These are phyloP conservation scores for Taphrina communis DNA, from an alignment of 1,139 yeast genomes.

Conservation along the genomic window DNA sequence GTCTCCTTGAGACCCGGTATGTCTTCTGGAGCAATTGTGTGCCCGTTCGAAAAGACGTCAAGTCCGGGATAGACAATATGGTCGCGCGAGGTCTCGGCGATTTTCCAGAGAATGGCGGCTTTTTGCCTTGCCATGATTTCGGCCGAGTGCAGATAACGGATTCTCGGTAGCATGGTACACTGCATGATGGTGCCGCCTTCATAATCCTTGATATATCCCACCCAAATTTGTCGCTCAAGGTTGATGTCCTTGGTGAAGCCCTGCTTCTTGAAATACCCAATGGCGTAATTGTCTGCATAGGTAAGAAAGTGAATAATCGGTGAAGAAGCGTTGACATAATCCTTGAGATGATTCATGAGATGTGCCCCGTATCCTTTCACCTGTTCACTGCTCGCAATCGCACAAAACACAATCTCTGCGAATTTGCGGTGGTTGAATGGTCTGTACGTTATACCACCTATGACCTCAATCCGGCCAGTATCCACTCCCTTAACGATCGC, in stretches of 20 bases:
- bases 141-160: conserved; percentile 85
- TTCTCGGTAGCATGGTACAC: conserved; percentile 87
- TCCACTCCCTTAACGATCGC: conserved; percentile 79
- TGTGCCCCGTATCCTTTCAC: conserved; percentile 99
- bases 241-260: conserved; percentile 96
- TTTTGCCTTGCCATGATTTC: conserved; percentile 84
- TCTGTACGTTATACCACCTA: conserved; percentile 95
- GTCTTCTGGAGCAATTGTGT: conserved; percentile 54
- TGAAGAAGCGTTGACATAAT: conserved; percentile 88
- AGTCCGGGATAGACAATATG: conserved; percentile 84
- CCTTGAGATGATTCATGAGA: conserved; percentile 94
- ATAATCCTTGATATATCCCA: conserved; percentile 98
- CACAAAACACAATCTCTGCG: conserved; percentile 98
- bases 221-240: conserved; percentile 85
- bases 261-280: conserved; percentile 96
- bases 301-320: conserved; percentile 87
- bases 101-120: conserved; percentile 87
- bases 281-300: conserved; percentile 97
- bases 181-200: conserved; percentile 99
- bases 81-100: conserved; percentile 76
- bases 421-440: conserved; percentile 89
- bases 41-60: conserved; percentile 62
- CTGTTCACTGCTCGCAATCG: conserved; percentile 95
- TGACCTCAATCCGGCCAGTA: conserved; percentile 76
- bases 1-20: conserved; percentile 67